Base-by-base conservation (phyloP, 2,329 filamentous ascomycete genomes). In the Alternaria viburni region DNA sequence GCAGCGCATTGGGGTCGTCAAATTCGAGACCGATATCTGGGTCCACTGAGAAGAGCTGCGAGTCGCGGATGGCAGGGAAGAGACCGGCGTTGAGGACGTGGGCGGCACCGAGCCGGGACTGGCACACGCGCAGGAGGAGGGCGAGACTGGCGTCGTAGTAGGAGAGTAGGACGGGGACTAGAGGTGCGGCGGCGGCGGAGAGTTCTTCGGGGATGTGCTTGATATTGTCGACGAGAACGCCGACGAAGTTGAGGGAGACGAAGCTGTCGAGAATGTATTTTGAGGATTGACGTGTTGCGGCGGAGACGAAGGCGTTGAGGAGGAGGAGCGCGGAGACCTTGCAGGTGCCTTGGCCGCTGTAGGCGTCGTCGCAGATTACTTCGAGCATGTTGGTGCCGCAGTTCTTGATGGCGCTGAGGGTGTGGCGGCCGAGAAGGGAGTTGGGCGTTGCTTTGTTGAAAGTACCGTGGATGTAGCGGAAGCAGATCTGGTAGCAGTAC, bases 281-380 rank as follows among this genome's bases (percentile, higher is more conserved):
- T 28, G 91, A 92, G 54, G 89, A 86, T 73, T 95, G 91, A 36
- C 88, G 85, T 57, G 88, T 89, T 49, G 91, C 91, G 56, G 97
- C 83, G 46, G 89, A 87, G 30, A 96, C 89, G 13, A 98, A 81
- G 1, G 91, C 88, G 57, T 91, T 90, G 32, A 99, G 85, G n/a
- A 98, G 85, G 41, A 97, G 87, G 46, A 98, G 84, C 11, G 96
- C 93, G 1, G 95, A 91, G 4, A 96, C 89, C 75, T 96, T 92
- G 78, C 93, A 96, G 12, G 86, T 87, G 41, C 91, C 87, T 74
- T 95, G 91, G 43, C 93, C 93, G 62, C 91, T 90, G 77, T 94
- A 95, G 19, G 93, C 94, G 81, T 99, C 96, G 74, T 99, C 96
- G 76, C 94, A 97, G 46, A 97, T 86, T 25, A 93, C 89, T 71